Evolutionary conservation across 306 rosid genomes (phyloP), one percentile per base, ranked within the genome.

Genomic region (Psophocarpus tetragonolobus): DNA sequence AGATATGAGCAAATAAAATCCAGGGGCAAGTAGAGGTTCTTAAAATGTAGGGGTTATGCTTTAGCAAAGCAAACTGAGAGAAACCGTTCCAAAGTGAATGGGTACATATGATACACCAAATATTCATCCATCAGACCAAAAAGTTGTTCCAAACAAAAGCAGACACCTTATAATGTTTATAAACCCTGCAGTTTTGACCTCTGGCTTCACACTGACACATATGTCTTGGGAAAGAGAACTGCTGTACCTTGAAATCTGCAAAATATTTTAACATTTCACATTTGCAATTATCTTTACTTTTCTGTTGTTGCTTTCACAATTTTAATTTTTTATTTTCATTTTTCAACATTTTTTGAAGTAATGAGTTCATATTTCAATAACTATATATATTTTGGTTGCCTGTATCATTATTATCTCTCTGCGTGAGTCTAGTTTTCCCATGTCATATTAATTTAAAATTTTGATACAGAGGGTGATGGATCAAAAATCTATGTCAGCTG

Each of bases 401-500:
- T 75, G 81, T 8, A 26, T 48, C 47, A 48, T 56, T 75, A 47
- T 75, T 71, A 64, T 64, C 56, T 27, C 76, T 61, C 47, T 21
- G 18, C 44, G 69, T 74, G 82, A 58, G 21, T 65, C 17, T 61
- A 73, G 23, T 69, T 85, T 53, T 75, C 65, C 0, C 30, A 54
- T 70, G 45, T 26, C 50, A 79, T 42, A 56, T 44, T 86, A 81
- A 86, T 77, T 17, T 74, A 13, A 56, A 75, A 77, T 21, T 74
- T 60, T 83, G 36, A 73, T 88, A 69, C 92, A 95, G 99, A 95
- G 98, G 99, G 99, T 45, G 98, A 95, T 80, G 98, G 98, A 30
- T 92, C 99, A 70, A 95, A 95, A 84, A 95, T 95, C 79, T 95
- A 88, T 80, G 98, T 95, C 71, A 92, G 96, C 73, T 95, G 98